Base-by-base conservation (phyloP, 2,329 filamentous ascomycete species). In the Purpureocillium lavendulum region DNA sequence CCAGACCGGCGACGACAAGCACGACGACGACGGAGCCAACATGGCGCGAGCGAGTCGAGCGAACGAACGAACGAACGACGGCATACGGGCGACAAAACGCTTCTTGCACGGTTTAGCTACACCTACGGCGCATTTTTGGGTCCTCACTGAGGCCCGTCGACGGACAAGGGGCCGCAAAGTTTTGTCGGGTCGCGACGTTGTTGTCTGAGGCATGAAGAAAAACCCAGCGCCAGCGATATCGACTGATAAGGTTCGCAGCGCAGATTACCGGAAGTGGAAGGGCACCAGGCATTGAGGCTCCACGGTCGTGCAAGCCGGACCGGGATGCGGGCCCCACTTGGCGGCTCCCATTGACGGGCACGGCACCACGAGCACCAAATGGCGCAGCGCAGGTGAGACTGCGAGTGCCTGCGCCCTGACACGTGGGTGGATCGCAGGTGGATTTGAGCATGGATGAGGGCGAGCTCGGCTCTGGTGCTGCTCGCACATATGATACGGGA, bases 151-250 rank as follows among this genome's bases (percentile, higher is more conserved):
- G 5, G 21, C 21, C 21, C 21, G 6, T 5, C 6, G 21, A 26
- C 21, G 21, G 21, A 10, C 21, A 26, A 5, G 21, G 21, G 34
- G 33, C 32, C 18, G 34, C 42, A 44, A 45, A 42, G 32, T 45
- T 36, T 33, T 37, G 31, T 21, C 43, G n/a, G n/a, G n/a, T 38
- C 33, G 26, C 34, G 18, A 28, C 31, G 35, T 44, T 38, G 48
- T 42, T 47, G 48, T 49, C 49, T 48, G 44, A 50, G 47, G 47
- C 49, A 49, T 36, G 32, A 43, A 36, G 30, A 35, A 35, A 38
- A 41, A 5, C n/a, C 35, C 28, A 30, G 17, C 12, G 33, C 36
- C 36, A 40, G 30, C 38, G 42, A 42, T 41, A 42, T 35, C 34
- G 14, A 24, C 14, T 36, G 44, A 46, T 48, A 43, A 39, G 39